phyloP scores from a whole-genome alignment of 2,329 filamentous ascomycete species.

The Anthostomella pinea region DNA sequence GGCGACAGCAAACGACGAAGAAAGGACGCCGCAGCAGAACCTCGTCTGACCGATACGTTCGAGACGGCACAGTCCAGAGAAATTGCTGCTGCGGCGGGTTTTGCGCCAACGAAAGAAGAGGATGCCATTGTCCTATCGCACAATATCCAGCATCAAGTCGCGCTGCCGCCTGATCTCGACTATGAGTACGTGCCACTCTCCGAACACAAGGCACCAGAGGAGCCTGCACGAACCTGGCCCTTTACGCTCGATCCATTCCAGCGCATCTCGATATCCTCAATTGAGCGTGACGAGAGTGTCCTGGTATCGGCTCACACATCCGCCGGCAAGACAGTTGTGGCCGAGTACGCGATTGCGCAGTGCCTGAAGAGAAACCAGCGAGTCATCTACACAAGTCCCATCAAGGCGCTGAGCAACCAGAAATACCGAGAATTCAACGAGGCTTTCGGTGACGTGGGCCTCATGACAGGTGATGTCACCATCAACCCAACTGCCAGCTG shows the following conservation, averaged over 20 bases:
- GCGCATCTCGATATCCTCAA: slow-evolving; percentile 88
- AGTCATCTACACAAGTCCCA: slow-evolving; percentile 98
- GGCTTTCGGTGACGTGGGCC: slow-evolving; percentile 92
- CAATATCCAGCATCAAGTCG: slow-evolving; percentile 98
- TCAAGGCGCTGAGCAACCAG: slow-evolving; percentile 97
- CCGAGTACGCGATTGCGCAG: slow-evolving; percentile 96
- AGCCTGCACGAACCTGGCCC: slow-evolving; percentile 78
- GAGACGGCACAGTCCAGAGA: slow-evolving; percentile 93
- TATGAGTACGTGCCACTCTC: slow-evolving; percentile 95
- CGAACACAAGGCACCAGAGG: slow-evolving; percentile 83
- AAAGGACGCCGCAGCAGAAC: slow-evolving; percentile 65
- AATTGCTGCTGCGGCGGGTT: slow-evolving; percentile 74
- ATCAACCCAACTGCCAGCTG: slow-evolving; percentile 98
- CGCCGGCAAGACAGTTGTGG: slow-evolving; percentile 96
- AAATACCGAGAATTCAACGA: slow-evolving; percentile 96
- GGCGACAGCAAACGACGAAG: slow-evolving; percentile 61
- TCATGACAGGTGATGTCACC: slow-evolving; percentile 99
- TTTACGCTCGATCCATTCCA: slow-evolving; percentile 98
- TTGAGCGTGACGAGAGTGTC: slow-evolving; percentile 93
- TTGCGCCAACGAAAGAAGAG: slow-evolving; percentile 54
- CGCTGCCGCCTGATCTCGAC: slow-evolving; percentile 87
- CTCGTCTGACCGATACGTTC: slow-evolving; percentile 89
- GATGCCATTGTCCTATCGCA: slow-evolving; percentile 82
- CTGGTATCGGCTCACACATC: slow-evolving; percentile 95
- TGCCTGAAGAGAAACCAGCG: slow-evolving; percentile 96